These are phyloP conservation scores for Cryptosporidium meleagridis DNA, from an alignment of 169 alveolate species.

Conservation along the genomic window DNA sequence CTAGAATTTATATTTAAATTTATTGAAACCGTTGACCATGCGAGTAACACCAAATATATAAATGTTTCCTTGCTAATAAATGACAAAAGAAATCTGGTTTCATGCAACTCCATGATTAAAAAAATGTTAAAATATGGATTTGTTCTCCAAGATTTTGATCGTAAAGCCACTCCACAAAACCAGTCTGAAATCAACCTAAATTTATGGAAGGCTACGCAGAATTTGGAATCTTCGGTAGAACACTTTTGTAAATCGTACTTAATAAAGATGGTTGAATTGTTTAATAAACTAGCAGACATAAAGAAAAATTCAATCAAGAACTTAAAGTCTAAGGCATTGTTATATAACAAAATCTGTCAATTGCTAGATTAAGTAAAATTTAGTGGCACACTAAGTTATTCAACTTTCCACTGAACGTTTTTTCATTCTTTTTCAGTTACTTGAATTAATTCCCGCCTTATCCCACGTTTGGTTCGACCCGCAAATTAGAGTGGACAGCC, in stretches of 20 bases:
- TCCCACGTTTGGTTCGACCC: constrained; percentile 64
- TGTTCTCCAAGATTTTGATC: not conserved
- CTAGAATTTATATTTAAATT: not conserved
- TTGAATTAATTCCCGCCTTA: constrained; percentile 67
- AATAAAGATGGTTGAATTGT: not conserved
- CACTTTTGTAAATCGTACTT: constrained; percentile 8
- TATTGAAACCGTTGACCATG: not conserved
- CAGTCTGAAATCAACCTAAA: not conserved
- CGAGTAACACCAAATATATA: not conserved
- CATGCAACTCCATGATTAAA: constrained; percentile 18
- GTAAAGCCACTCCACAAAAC: not conserved
- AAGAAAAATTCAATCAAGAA: not conserved
- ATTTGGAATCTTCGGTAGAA: not conserved
- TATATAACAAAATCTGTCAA: constrained; percentile 5
- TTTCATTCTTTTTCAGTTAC: constrained; percentile 3
- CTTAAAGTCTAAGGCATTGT: not conserved
- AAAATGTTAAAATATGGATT: not conserved
- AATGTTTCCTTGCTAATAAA: not conserved
- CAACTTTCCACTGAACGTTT: not conserved
- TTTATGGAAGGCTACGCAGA: too few relatives aligned
- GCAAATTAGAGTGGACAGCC: constrained; percentile 73
- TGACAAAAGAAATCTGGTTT: not conserved
- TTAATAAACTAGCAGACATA: not conserved
- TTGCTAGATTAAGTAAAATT: constrained; percentile 2
- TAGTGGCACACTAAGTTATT: not conserved